Evolutionary conservation across 805 yeast genomes (phyloP), one percentile per base, ranked within the genome.

Genomic region (Kluyveromyces wickerhamii): DNA sequence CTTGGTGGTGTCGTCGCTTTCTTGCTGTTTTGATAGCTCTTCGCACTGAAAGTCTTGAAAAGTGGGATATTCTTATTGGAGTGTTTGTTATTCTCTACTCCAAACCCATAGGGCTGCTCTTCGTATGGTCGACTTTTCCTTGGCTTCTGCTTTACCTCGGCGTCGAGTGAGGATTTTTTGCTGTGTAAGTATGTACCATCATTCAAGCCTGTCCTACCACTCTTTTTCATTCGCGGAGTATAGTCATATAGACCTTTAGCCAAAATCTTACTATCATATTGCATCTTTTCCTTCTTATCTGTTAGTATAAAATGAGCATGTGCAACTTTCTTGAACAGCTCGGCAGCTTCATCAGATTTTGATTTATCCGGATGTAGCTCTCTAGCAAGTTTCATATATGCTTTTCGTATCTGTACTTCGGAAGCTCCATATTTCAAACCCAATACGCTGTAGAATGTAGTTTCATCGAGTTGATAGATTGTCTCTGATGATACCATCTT

Each of bases 331-430:
- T 57, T 57, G 39, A 57, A 57, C 29, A 50, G 26, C 21, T 55
- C 63, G 11, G 49, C 61, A 20, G 50, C 47, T 9, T 37, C 37
- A n/a, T 55, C 57, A 14, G 55, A 51, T 23, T 72, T 73, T 24
- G 83, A 79, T 62, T 85, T 84, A 53, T 84, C 95, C 0, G 95
- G 95, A 54, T 84, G 95, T 49, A 72, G 72, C 42, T 63, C 66
- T 39, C 83, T 67, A 3, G 94, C 94, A 45, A 76, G 69, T 48
- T 73, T 76, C 48, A 87, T 67, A 60, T 81, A 85, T 1, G 94
- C 87, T 55, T 81, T 83, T 54, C 82, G 82, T 51, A 85, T 74
- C 25, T 55, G 57, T 4, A 32, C 38, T 9, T 41, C 46, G 4
- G 54, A 35, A 2, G 60, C 60, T 21, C 39, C 36, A 9, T 49